phyloP scores from a whole-genome alignment of 2,329 filamentous ascomycete species.

The Thelonectria discophora region DNA sequence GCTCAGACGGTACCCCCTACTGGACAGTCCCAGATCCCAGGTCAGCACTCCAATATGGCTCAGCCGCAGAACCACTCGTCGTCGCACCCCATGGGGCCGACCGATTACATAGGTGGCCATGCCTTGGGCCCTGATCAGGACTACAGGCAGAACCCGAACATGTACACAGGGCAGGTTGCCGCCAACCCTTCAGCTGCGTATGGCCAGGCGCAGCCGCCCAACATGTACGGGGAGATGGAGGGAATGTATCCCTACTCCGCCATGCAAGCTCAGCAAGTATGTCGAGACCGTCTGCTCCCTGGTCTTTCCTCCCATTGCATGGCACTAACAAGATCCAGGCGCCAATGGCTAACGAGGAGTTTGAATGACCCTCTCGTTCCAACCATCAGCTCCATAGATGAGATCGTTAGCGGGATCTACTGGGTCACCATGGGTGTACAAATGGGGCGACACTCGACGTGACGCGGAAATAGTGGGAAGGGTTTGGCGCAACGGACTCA shows the following conservation, averaged over 20 bases:
- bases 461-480: constrained; percentile 29
- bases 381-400: neutral
- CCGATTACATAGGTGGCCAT: constrained; percentile 72
- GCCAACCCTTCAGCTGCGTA: constrained; percentile 76
- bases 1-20: constrained; percentile 58
- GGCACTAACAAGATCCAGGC: constrained; percentile 43
- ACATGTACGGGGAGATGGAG: constrained; percentile 82
- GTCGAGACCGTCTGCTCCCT: constrained; percentile 37
- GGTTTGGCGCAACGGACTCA: constrained; percentile 38
- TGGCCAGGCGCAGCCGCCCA: constrained; percentile 73
- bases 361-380: constrained; percentile 46
- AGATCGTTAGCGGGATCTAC: constrained; percentile 6
- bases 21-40: constrained; percentile 61
- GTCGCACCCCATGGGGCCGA: constrained; percentile 65
- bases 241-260: constrained; percentile 85
- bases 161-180: constrained; percentile 85
- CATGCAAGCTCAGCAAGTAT: constrained; percentile 85
- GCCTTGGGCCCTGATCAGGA: constrained; percentile 75
- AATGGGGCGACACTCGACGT: constrained; percentile 22
- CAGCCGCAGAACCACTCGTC: constrained; percentile 65
- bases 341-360: constrained; percentile 57
- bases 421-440: constrained; percentile 17
- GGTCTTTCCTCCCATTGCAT: constrained; percentile 7
- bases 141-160: constrained; percentile 79
- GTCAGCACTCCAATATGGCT: constrained; percentile 59